Evolutionary conservation across 257 asterid genomes (phyloP).

Genomic region (Fraxinus excelsior): DNA sequence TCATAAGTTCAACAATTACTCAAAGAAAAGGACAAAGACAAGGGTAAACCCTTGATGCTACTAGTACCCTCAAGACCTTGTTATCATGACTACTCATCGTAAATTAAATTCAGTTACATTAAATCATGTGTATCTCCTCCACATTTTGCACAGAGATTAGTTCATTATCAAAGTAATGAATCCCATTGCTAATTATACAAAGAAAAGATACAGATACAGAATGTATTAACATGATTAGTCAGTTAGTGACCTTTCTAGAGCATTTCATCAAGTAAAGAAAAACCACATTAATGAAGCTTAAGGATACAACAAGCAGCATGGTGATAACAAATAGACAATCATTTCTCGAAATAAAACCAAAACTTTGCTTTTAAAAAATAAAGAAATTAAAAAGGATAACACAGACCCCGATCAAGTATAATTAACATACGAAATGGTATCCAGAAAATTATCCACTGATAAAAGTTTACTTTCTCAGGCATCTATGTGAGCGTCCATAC

Average conservation of each 20-base stretch:
- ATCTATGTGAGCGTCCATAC: constrained; percentile 41
- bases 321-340: neutral
- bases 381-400: neutral
- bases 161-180: constrained; percentile 11
- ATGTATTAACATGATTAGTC: neutral
- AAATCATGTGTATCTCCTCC: neutral
- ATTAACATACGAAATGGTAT: neutral
- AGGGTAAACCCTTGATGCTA: neutral
- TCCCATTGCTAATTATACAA: neutral
- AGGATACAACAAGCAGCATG: neutral
- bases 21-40: neutral
- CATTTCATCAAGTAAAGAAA: neutral
- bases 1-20: neutral
- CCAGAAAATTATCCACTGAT: neutral
- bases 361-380: neutral
- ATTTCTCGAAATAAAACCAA: neutral
- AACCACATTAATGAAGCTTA: neutral
- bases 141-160: neutral
- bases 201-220: neutral
- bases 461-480: constrained; percentile 5
- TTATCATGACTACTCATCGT: neutral
- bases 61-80: neutral
- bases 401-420: neutral
- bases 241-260: neutral
- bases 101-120: neutral